phyloP scores from a whole-genome alignment of 2,329 filamentous ascomycete genomes.

The Sarocladiaceae sp. region DNA sequence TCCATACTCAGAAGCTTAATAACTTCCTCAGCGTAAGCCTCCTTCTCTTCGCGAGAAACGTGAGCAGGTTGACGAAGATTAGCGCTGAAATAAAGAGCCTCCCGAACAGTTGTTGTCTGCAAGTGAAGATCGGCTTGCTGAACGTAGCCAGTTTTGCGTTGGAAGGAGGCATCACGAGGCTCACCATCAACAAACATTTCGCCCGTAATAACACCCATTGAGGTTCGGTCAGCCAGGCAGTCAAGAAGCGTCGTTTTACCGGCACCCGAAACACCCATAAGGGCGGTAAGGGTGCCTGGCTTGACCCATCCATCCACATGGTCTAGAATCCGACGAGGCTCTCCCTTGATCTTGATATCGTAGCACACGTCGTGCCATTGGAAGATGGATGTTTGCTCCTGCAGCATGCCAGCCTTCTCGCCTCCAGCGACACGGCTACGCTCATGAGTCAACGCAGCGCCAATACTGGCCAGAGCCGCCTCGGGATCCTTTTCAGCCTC shows the following conservation, averaged over 20 bases:
- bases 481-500: constrained; percentile 44
- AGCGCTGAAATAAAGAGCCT: constrained; percentile 82
- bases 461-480: constrained; percentile 42
- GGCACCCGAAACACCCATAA: constrained; percentile 57
- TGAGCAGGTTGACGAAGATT: constrained; percentile 75
- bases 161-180: constrained; percentile 12
- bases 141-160: constrained; percentile 13
- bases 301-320: constrained; percentile 86
- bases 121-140: constrained; percentile 13
- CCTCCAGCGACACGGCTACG: constrained; percentile 5
- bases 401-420: constrained; percentile 18
- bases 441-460: constrained; percentile 23
- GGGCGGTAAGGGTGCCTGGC: constrained; percentile 75
- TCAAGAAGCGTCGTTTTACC: constrained; percentile 14
- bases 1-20: constrained; percentile 61
- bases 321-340: constrained; percentile 68
- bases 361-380: constrained; percentile 77
- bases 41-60: constrained; percentile 66
- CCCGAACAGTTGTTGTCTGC: constrained; percentile 39
- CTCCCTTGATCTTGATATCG: constrained; percentile 64
- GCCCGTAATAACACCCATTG: constrained; percentile 13
- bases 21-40: constrained; percentile 83
- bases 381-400: constrained; percentile 46
- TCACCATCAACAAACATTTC: constrained; percentile 14
- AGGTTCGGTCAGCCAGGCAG: constrained; percentile 13